Conservation (phyloP, 768 basidiomycete genomes). For the Lentinula sp. region DNA sequence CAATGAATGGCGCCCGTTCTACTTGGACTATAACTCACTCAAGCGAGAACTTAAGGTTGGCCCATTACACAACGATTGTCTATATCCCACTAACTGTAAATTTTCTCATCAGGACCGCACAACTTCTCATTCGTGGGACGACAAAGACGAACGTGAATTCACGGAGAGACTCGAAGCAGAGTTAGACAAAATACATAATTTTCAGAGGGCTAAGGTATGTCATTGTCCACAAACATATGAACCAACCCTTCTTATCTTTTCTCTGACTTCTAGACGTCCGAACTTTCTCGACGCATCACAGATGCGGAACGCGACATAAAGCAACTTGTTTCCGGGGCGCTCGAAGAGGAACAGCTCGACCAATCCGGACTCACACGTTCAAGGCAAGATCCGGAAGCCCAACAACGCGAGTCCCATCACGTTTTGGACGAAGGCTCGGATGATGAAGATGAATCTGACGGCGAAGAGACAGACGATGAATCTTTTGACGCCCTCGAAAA, state of each 20-base stretch:
- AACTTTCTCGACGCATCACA: conserved; percentile 75
- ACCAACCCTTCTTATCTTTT: neutral
- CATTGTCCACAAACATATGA: neutral
- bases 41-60: conserved; percentile 83
- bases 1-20: conserved; percentile 86
- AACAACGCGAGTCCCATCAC: conserved; percentile 37
- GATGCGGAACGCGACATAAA: conserved; percentile 80
- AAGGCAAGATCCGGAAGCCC: conserved; percentile 46
- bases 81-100: neutral
- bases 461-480: conserved; percentile 38
- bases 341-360: conserved; percentile 32
- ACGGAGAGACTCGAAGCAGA: conserved; percentile 73
- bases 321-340: conserved; percentile 49
- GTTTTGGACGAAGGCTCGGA: conserved; percentile 68
- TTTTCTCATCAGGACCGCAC: conserved; percentile 37
- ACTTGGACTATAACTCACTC: conserved; percentile 83
- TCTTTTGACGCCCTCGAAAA: conserved; percentile 79
- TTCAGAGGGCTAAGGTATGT: conserved; percentile 81
- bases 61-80: neutral
- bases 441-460: conserved; percentile 47
- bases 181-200: conserved; percentile 90
- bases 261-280: conserved; percentile 50
- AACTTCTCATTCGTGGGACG: conserved; percentile 58
- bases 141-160: conserved; percentile 79
- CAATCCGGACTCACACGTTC: conserved; percentile 4